Conservation (phyloP, 768 basidiomycete species). For the Lyophyllum shimeji region DNA sequence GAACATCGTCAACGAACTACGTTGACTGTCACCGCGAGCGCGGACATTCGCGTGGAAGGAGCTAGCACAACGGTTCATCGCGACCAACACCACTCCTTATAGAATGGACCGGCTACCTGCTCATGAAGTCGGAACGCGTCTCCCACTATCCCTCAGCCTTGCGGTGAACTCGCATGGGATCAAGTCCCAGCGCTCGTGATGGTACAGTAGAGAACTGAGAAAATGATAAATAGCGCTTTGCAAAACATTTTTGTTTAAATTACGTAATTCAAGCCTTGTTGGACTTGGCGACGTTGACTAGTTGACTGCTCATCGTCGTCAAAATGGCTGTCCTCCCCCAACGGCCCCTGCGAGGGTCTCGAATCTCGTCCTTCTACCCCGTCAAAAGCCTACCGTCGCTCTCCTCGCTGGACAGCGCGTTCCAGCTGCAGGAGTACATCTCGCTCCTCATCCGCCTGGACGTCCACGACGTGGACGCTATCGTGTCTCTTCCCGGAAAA, state of each 20-base stretch:
- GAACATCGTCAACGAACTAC: too few relatives aligned
- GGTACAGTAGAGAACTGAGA: too few relatives aligned
- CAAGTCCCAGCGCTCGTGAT: too few relatives aligned
- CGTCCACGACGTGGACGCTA: conserved; percentile 83
- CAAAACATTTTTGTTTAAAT: not conserved
- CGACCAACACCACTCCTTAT: too few relatives aligned
- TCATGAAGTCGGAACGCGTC: too few relatives aligned
- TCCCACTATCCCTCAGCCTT: too few relatives aligned
- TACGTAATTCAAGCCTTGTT: not conserved
- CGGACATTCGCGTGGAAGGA: too few relatives aligned
- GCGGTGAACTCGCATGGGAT: too few relatives aligned
- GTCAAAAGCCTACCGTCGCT: conserved; percentile 69
- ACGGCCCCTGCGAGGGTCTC: conserved; percentile 73
- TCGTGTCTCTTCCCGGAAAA: conserved; percentile 74
- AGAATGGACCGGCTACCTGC: too few relatives aligned
- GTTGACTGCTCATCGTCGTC: not conserved
- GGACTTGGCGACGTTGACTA: not conserved
- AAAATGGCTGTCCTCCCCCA: conserved; percentile 46
- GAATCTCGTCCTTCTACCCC: conserved; percentile 79
- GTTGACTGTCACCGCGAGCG: too few relatives aligned
- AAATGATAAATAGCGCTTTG: too few relatives aligned
- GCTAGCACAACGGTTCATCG: too few relatives aligned
- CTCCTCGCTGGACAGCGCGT: conserved; percentile 82
- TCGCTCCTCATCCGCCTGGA: conserved; percentile 82
- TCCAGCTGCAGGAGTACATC: conserved; percentile 94